phyloP scores from a whole-genome alignment of 73 alveolate species.

The Paramecium sonneborni region DNA sequence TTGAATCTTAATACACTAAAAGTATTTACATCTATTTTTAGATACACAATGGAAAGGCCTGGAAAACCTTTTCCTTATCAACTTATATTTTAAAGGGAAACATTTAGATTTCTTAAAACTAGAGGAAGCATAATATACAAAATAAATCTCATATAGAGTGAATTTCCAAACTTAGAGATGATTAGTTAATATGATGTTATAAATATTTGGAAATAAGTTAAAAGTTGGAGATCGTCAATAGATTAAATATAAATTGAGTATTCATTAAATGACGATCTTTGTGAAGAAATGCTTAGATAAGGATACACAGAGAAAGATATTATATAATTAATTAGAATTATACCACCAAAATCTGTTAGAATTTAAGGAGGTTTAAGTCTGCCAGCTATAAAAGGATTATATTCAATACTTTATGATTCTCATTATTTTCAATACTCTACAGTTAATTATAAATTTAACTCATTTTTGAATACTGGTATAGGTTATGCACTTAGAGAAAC shows the following conservation, averaged over 20 bases:
- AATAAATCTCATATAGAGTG: background rate
- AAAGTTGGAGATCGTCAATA: background rate
- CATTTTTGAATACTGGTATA: slow-evolving; percentile 14
- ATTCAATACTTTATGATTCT: background rate
- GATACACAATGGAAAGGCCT: background rate
- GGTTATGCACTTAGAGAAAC: slow-evolving; percentile 21
- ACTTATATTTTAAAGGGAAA: background rate
- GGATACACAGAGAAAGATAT: slow-evolving; percentile 17
- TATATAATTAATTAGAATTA: background rate
- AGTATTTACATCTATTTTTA: background rate
- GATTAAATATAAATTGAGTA: slow-evolving; percentile 1
- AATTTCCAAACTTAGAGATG: background rate
- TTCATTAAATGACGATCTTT: slow-evolving; percentile 24
- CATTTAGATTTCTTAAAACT: background rate
- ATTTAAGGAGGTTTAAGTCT: background rate
- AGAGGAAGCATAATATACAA: background rate
- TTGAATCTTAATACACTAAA: background rate
- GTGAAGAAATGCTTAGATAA: background rate
- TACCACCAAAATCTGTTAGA: slow-evolving; percentile 12
- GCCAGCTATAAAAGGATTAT: background rate
- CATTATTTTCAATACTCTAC: background rate
- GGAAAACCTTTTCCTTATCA: background rate
- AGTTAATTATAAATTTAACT: background rate
- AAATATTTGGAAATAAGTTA: background rate
- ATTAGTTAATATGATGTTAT: background rate